Base-by-base conservation (phyloP, 1,284 basidiomycete genomes). In the Pseudozyma sp. region DNA sequence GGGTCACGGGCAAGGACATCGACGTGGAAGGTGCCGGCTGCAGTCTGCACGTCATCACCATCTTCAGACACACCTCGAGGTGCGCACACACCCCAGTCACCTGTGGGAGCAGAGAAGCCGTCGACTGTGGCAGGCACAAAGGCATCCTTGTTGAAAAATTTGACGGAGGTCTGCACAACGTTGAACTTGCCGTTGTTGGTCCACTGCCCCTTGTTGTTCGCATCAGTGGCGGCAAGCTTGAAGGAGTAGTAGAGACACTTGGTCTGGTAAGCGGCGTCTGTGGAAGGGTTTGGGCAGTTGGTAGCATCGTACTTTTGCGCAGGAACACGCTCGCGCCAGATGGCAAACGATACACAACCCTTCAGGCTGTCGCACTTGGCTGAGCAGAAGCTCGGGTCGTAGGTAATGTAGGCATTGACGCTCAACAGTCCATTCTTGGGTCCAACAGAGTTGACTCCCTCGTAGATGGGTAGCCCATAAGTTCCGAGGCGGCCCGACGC, bases 391-490 rank as follows among this genome's bases (percentile, higher is more conserved):
- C 24, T 51, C 6, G 37, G 17, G 29, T 39, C 19, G 37, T 51
- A 51, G 14, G n/a, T 37, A 24, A 19, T 24, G 49, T 51, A 51
- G 14, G 49, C 17, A 37, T 40, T 16, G 8, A 51, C 37, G 37
- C 49, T n/a, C 7, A 51, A 35, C 37, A 51, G 30, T 19, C 49
- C 49, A n/a, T 51, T 51, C 49, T 51, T 51, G 7, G 49, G 49
- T 40, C 49, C 49, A 17, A 40, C 35, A 11, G 49, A 51, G 37
- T 51, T 51, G 19, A 40, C 19, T 30, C 37, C 37, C 19, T 39
- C 37, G 49, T 39, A 40, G 3, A 31, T 16, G 8, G 37, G 35
- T 2, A 30, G 44, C 0, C 44, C 44, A 9, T 45, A 45, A 1
- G 24, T 11, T 4, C 44, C 44, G 9, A 45, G 4, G 4, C 8